Evolutionary conservation across 768 basidiomycete genomes (phyloP), one percentile per base, ranked within the genome.

Genomic region (Termitomyces sp.): DNA sequence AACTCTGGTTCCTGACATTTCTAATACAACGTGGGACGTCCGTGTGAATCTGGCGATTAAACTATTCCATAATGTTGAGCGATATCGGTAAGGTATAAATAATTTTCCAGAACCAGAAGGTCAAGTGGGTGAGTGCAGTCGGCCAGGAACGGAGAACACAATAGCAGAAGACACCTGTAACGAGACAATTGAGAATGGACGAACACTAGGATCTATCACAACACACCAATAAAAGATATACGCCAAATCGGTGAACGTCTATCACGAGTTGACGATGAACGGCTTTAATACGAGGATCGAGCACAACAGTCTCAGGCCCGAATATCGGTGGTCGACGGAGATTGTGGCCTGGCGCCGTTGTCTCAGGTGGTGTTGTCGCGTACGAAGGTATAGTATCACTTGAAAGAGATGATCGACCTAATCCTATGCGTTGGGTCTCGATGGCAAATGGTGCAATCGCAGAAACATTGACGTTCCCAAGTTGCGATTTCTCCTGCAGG

Each of bases 301-400:
- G 63, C 39, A 77, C 70, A 37, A 72, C 69, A 37, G 65, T 64
- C 60, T 75, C 73, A 6, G 75, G 75, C n/a, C 76, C 76, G 58
- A 76, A 76, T n/a, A 76, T 60, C 15, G 70, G 24, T 51, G 33
- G 33, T 49, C 31, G 31, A 9, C 42, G 37, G 42, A 66, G 63
- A 12, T 63, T 57, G 18, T 61, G 64, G 45, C 34, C 34, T 28
- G 48, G 16, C 18, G 10, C 10, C 24, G 9, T 5, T 39, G 8
- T 9, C 13, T n/a, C 45, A 24, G 51, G 45, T 12, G 46, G 36
- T 29, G 20, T 29, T 16, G 44, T 50, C 26, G 20, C 34, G n/a
- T 51, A 54, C 31, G 56, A 55, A 15, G 60, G 42, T 44, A 60
- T 36, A 41, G 56, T 46, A 18, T 59, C 60, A 48, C 34, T 56